phyloP scores from a whole-genome alignment of 352 stramenopile species.

The Pelagophyceae sp. region DNA sequence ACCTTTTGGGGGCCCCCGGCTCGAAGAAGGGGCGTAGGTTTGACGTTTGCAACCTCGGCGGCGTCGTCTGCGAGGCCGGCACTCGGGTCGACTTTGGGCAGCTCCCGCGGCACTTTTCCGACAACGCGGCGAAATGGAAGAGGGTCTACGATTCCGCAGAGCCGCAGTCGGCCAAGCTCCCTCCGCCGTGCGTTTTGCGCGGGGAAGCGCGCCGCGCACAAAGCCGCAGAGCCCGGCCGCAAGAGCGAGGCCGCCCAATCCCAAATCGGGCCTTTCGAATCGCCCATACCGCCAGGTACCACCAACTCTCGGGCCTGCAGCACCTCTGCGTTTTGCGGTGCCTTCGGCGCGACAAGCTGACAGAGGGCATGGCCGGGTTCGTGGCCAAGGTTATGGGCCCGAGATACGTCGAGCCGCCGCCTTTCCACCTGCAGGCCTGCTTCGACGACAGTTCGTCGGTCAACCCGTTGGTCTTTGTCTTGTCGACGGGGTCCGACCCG shows the following conservation, averaged over 20 bases:
- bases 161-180: slow-evolving; percentile 44
- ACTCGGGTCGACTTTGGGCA: neutral
- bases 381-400: slow-evolving; percentile 70
- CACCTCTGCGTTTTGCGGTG: slow-evolving; percentile 76
- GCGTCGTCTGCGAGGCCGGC: neutral
- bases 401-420: slow-evolving; percentile 77
- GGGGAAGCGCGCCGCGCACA: too few relatives aligned
- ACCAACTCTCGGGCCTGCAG: slow-evolving; percentile 65
- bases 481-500: slow-evolving; percentile 81
- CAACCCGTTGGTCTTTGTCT: slow-evolving; percentile 85
- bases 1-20: slow-evolving; percentile 74
- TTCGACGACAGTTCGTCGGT: slow-evolving; percentile 81
- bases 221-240: too few relatives aligned
- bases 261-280: too few relatives aligned
- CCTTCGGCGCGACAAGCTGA: slow-evolving; percentile 79
- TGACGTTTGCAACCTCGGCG: slow-evolving; percentile 56
- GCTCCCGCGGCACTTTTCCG: neutral
- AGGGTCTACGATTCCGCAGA: slow-evolving; percentile 43
- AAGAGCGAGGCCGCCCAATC: too few relatives aligned
- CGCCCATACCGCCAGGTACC: too few relatives aligned
- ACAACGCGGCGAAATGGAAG: slow-evolving; percentile 47
- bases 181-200: too few relatives aligned
- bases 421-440: slow-evolving; percentile 80
- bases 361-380: slow-evolving; percentile 76
- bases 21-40: too few relatives aligned